Evolutionary conservation across 495 filamentous ascomycete genomes (phyloP), one percentile per base, ranked within the genome.

Genomic region (Podospora pseudopauciseta): DNA sequence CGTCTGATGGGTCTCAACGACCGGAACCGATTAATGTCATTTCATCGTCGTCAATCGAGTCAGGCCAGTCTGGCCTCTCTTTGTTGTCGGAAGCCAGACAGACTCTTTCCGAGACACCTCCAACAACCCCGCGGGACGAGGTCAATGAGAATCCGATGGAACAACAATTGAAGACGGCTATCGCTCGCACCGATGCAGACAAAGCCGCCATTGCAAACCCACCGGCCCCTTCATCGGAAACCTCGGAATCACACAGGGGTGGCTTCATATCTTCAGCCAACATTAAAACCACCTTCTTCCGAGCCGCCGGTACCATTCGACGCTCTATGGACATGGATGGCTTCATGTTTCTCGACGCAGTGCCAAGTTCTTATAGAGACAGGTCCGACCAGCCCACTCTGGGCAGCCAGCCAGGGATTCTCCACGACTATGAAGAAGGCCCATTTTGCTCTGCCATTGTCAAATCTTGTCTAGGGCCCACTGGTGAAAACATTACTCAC

Each of bases 251-350:
- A 0, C 34, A 66, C 23, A 19, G 55, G 5, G 26, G 55, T 72
- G 68, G 78, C 66, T 65, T 71, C 74, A 66, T 70, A 72, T 67
- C 72, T 63, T 78, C 78, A 13, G 69, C 70, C 15, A 75, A 81
- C 65, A 71, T 80, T 59, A 76, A 76, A 63, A 70, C 68, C 0
- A 72, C 78, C 19, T 81, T 81, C 66, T 75, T 75, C 70, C 77
- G 83, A 44, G 83, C 82, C 28, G 78, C 80, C 15, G 80, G 78
- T 65, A 75, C 84, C 13, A 80, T 85, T 28, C 78, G 81, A 32
- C 78, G 83, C 60, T 76, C 81, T 16, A 82, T 84, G 65, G 75
- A 77, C n/a, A 76, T 82, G 11, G 82, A 86, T 56, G 84, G 84
- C 9, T 78, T 83, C 4, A 72, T 82, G 27, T 86, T 84, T 56